Evolutionary conservation across 1,284 basidiomycete genomes (phyloP).

Genomic region (Microbotryum saponariae): DNA sequence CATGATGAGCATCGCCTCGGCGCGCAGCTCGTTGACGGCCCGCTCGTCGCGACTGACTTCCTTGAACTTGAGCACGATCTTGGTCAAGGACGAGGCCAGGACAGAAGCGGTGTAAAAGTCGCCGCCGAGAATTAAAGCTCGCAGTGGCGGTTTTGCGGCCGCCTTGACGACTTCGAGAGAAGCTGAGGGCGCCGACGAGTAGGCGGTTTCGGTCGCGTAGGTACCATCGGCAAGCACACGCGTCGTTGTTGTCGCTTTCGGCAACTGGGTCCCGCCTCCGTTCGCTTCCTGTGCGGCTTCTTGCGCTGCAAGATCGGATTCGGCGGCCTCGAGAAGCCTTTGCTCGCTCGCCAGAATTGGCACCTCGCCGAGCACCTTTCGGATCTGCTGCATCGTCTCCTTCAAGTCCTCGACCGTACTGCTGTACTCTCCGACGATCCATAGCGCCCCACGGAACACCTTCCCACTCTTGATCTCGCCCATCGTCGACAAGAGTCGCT

Average conservation of each 20-base stretch:
- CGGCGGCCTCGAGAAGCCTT: conserved; percentile 65
- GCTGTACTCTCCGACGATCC: conserved; percentile 97
- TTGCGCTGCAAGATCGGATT: conserved; percentile 48
- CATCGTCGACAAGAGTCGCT: conserved; percentile 77
- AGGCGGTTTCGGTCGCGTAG: conserved; percentile 94
- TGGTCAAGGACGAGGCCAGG: conserved; percentile 79
- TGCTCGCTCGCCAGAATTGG: conserved; percentile 90
- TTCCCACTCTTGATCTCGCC: conserved; percentile 92
- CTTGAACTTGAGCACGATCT: conserved; percentile 77
- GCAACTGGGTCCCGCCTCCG: conserved; percentile 39
- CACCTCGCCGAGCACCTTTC: conserved; percentile 87
- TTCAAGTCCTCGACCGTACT: conserved; percentile 58
- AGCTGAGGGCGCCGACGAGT: conserved; percentile 59
- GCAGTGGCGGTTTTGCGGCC: conserved; percentile 80
- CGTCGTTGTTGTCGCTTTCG: conserved; percentile 47
- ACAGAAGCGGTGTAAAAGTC: conserved; percentile 96
- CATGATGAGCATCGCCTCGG: conserved; percentile 98
- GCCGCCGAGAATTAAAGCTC: conserved; percentile 82
- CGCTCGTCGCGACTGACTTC: conserved; percentile 54
- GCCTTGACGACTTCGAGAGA: conserved; percentile 72
- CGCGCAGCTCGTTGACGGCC: conserved; percentile 66
- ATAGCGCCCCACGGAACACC: conserved; percentile 91
- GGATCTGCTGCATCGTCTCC: conserved; percentile 67
- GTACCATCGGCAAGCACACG: conserved; percentile 89
- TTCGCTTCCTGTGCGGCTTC: conserved; percentile 20